Conservation (phyloP, 352 stramenopile genomes). For the Elongisporangium anandrum region DNA sequence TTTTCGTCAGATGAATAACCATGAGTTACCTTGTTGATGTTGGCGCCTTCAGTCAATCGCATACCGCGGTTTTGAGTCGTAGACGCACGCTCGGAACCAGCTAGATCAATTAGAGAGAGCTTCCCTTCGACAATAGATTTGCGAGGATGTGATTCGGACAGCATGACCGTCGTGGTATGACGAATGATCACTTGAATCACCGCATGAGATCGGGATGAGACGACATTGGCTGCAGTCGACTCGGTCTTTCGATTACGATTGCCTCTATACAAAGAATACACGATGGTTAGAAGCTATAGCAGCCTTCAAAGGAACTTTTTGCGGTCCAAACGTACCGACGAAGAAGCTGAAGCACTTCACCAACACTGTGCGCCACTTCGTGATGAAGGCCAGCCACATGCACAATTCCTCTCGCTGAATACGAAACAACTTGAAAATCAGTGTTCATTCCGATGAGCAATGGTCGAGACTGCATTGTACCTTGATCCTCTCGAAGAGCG, state of each 20-base stretch:
- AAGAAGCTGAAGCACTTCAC: slow-evolving; percentile 43
- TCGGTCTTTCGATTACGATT: slow-evolving; percentile 59
- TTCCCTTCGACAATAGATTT: slow-evolving; percentile 68
- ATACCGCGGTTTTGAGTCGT: slow-evolving; percentile 72
- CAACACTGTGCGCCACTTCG: slow-evolving; percentile 36
- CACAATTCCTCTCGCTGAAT: slow-evolving; percentile 22
- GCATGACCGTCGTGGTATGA: slow-evolving; percentile 50
- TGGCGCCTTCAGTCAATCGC: slow-evolving; percentile 52
- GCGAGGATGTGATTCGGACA: slow-evolving; percentile 32
- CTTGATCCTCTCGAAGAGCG: slow-evolving; percentile 44
- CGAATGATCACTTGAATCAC: slow-evolving; percentile 74
- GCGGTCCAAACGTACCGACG: slow-evolving; percentile 18
- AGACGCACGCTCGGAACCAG: slow-evolving; percentile 74
- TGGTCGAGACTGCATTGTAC: slow-evolving; percentile 23
- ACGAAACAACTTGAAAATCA: too few species aligned
- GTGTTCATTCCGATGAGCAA: neutral
- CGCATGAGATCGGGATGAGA: slow-evolving; percentile 79
- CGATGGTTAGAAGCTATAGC: neutral
- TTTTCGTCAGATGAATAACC: neutral
- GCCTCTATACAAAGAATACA: slow-evolving; percentile 17
- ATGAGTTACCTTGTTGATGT: slow-evolving; percentile 49
- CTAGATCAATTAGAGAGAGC: slow-evolving; percentile 81
- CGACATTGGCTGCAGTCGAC: slow-evolving; percentile 75
- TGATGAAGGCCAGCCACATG: slow-evolving; percentile 52
- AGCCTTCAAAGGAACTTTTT: neutral